These are phyloP conservation scores for Corrigiola litoralis DNA, from an alignment of 179 eudicot species.

Conservation along the genomic window DNA sequence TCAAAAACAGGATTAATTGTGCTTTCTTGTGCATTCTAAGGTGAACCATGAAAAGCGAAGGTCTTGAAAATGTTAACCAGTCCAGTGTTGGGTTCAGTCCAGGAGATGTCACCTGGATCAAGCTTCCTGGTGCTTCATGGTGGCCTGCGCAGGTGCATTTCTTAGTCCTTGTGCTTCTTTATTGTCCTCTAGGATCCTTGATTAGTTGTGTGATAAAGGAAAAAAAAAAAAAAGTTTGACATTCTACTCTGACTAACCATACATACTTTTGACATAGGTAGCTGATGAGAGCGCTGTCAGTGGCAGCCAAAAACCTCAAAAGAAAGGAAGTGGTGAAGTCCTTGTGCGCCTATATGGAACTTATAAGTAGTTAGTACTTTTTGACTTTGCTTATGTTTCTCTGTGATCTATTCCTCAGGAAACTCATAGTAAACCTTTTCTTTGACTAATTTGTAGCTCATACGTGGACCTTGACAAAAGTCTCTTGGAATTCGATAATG, in stretches of 20 bases:
- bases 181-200: not conserved
- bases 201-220: no score
- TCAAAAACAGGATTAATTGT: not conserved
- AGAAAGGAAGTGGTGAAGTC: constrained; percentile 32
- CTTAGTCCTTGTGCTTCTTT: not conserved
- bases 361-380: constrained; percentile 46
- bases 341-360: constrained; percentile 75
- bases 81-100: constrained; percentile 22
- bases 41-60: constrained; percentile 34
- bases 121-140: constrained; percentile 44
- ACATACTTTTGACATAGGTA: constrained; percentile 32
- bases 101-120: constrained; percentile 58
- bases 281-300: constrained; percentile 40
- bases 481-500: constrained; percentile 40
- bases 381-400: constrained; percentile 1
- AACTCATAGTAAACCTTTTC: not conserved
- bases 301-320: constrained; percentile 36
- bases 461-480: constrained; percentile 39
- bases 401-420: not conserved
- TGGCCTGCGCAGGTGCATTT: constrained; percentile 68
- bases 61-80: constrained; percentile 9
- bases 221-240: not conserved
- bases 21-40: constrained; percentile 1
- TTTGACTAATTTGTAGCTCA: constrained; percentile 30
- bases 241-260: not conserved